phyloP scores from a whole-genome alignment of 2,329 filamentous ascomycete species.

The Dactylonectria estremocensis region DNA sequence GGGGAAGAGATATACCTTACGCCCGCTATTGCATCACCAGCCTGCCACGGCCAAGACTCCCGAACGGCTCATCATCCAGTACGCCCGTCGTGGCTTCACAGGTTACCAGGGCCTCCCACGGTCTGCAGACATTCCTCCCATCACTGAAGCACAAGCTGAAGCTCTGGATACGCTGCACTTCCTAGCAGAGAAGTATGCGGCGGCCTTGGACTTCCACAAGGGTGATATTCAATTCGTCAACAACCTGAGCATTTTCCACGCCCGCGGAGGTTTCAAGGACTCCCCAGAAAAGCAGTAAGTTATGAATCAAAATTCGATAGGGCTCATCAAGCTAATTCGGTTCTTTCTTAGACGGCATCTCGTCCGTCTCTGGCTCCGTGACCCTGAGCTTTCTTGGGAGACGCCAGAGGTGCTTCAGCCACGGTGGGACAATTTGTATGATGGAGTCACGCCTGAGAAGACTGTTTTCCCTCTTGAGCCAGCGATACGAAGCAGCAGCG shows the following conservation, averaged over 20 bases:
- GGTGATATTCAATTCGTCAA: constrained; percentile 71
- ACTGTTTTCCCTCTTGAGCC: constrained; percentile 72
- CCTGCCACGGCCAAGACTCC: constrained; percentile 61
- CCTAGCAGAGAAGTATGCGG: constrained; percentile 62
- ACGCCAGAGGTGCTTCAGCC: constrained; percentile 60
- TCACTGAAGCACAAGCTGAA: constrained; percentile 68
- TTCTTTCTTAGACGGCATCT: constrained; percentile 62
- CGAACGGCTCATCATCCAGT: constrained; percentile 72
- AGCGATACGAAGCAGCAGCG: constrained; percentile 46
- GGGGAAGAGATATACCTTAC: constrained; percentile 59
- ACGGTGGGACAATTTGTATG: constrained; percentile 69
- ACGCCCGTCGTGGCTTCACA: constrained; percentile 72
- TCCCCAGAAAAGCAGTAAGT: constrained; percentile 61
- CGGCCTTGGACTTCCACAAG: constrained; percentile 62
- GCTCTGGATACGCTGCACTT: constrained; percentile 68
- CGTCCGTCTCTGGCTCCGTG: constrained; percentile 65
- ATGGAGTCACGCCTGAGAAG: constrained; percentile 64
- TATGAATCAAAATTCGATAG: neutral
- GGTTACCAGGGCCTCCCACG: constrained; percentile 70
- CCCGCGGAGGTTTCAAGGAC: constrained; percentile 65
- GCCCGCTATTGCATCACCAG: constrained; percentile 71
- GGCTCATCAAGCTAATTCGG: constrained; percentile 36
- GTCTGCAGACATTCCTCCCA: constrained; percentile 68
- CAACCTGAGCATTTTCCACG: constrained; percentile 69
- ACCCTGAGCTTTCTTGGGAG: constrained; percentile 65